phyloP scores from a whole-genome alignment of 2,329 filamentous ascomycete species.

The Berkeleyomyces rouxiae region DNA sequence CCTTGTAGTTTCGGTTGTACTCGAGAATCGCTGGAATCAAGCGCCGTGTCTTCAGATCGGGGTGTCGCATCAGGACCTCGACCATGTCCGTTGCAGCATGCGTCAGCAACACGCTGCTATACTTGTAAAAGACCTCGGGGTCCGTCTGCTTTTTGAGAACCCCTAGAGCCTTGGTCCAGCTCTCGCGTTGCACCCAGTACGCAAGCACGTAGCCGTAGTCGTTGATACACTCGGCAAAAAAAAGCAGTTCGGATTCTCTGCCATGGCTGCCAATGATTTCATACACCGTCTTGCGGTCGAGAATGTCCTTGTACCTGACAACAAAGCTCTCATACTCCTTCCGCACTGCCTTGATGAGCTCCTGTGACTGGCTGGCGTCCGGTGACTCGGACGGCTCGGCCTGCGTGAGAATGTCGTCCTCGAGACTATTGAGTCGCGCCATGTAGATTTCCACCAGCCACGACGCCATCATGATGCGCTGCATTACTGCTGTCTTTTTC shows the following conservation, averaged over 20 bases:
- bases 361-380: slow-evolving; percentile 52
- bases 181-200: slow-evolving; percentile 93
- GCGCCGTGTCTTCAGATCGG: slow-evolving; percentile 66
- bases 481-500: slow-evolving; percentile 77
- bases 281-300: slow-evolving; percentile 85
- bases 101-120: slow-evolving; percentile 91
- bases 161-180: slow-evolving; percentile 71
- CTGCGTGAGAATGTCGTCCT: slow-evolving; percentile 83
- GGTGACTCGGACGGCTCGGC: slow-evolving; percentile 51
- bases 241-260: slow-evolving; percentile 79
- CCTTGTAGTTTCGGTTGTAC: slow-evolving; percentile 67
- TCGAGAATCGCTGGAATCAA: slow-evolving; percentile 87
- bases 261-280: slow-evolving; percentile 93
- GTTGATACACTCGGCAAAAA: slow-evolving; percentile 73
- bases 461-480: slow-evolving; percentile 83
- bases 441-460: slow-evolving; percentile 96
- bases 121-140: slow-evolving; percentile 85
- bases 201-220: slow-evolving; percentile 91
- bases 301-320: slow-evolving; percentile 64
- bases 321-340: slow-evolving; percentile 82
- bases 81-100: slow-evolving; percentile 72
- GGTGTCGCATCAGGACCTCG: slow-evolving; percentile 89
- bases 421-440: slow-evolving; percentile 86
- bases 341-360: slow-evolving; percentile 53
- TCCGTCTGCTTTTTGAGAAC: slow-evolving; percentile 90